Percentiles rank a stretch among this genome's conserved stretches.
Evolutionary conservation across 2,329 filamentous ascomycete genomes (phyloP).

Genomic region (Colletotrichum plurivorum): DNA sequence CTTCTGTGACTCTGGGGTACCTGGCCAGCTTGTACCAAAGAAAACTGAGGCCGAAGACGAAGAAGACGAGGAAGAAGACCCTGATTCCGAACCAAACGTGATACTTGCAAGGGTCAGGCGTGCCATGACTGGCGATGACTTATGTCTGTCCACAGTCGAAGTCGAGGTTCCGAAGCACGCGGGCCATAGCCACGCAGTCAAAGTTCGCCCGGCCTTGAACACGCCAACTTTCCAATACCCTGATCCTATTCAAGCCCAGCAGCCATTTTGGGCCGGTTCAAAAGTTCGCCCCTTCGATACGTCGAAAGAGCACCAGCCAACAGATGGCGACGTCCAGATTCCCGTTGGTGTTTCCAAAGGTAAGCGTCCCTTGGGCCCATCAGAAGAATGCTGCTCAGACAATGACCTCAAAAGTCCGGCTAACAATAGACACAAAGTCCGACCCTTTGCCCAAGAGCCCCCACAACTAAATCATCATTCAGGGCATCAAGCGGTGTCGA

Average conservation of each 20-base stretch:
- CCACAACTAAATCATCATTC: constrained; percentile 35
- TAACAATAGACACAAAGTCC: constrained; percentile 18
- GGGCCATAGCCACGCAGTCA: constrained; percentile 45
- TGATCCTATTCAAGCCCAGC: constrained; percentile 17
- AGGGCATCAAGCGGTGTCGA: constrained; percentile 30
- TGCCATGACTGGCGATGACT: constrained; percentile 36
- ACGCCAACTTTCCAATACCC: constrained; percentile 36
- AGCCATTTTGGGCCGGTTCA: constrained; percentile 36
- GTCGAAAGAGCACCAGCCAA: constrained; percentile 18
- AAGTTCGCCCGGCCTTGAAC: constrained; percentile 46
- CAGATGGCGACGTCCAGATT: background rate
- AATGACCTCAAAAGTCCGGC: too few relatives aligned
- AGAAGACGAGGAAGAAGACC: too few relatives aligned
- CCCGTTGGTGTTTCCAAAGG: background rate
- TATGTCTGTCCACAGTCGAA: constrained; percentile 32
- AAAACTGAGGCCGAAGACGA: too few relatives aligned
- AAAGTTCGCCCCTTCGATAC: constrained; percentile 43
- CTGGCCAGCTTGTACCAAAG: constrained; percentile 24
- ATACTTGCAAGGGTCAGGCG: constrained; percentile 42
- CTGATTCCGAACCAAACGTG: constrained; percentile 39
- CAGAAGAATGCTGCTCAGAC: background rate
- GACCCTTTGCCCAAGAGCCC: constrained; percentile 20
- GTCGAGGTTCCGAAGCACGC: constrained; percentile 38
- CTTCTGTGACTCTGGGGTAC: constrained; percentile 42
- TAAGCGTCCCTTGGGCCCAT: background rate